Percentiles rank a stretch among this genome's conserved stretches.
These are phyloP conservation scores for Hymenoscyphus fructigenus DNA, from an alignment of 2,329 filamentous ascomycete species.

Conservation along the genomic window DNA sequence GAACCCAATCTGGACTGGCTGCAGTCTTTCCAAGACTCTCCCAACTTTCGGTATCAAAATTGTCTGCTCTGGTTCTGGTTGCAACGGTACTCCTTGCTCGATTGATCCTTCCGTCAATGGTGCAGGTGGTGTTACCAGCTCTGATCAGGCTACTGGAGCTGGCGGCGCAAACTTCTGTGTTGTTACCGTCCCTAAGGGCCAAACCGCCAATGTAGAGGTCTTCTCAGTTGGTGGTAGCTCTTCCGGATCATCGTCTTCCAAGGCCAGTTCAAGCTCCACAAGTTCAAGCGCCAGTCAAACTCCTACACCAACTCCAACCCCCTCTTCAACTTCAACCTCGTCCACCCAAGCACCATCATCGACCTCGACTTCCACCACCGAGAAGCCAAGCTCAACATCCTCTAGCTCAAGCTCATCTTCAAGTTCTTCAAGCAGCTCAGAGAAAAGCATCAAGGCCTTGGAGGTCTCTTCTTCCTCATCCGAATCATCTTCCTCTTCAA, in stretches of 20 bases:
- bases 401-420: constrained; percentile 16
- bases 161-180: constrained; percentile 73
- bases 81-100: constrained; percentile 72
- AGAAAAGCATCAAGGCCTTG: constrained; percentile 15
- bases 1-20: constrained; percentile 71
- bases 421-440: constrained; percentile 15
- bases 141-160: constrained; percentile 56
- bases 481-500: constrained; percentile 10
- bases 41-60: constrained; percentile 70
- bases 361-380: constrained; percentile 18
- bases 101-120: constrained; percentile 60
- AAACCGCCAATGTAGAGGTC: constrained; percentile 66
- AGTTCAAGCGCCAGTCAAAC: constrained; percentile 23
- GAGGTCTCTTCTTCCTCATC: constrained; percentile 13
- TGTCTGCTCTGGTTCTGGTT: constrained; percentile 63
- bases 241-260: constrained; percentile 19
- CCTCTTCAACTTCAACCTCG: constrained; percentile 15
- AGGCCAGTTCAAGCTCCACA: constrained; percentile 32
- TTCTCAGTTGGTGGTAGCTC: constrained; percentile 42
- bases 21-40: constrained; percentile 51
- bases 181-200: constrained; percentile 68
- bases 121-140: constrained; percentile 59
- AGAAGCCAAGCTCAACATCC: constrained; percentile 16
- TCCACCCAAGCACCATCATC: constrained; percentile 13
- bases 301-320: constrained; percentile 28